Percentiles rank a stretch among this genome's conserved stretches.
Conservation (phyloP, 805 yeast species). For the Ogataea zsoltii region DNA sequence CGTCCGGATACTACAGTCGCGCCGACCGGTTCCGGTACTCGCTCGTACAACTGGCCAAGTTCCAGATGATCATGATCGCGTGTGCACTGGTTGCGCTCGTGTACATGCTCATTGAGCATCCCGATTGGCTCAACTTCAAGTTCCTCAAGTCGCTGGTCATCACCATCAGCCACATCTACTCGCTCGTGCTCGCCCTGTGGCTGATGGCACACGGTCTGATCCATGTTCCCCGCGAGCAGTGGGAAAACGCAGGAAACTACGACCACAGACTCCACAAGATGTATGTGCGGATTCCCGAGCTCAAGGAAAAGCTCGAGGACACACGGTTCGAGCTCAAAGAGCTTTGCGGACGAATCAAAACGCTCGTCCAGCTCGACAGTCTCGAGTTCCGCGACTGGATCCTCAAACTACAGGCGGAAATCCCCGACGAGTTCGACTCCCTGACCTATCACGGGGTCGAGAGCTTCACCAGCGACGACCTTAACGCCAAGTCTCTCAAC, state of each 20-base stretch:
- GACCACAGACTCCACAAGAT: conserved; percentile 30
- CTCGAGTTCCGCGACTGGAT: conserved; percentile 65
- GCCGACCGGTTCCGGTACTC: conserved; percentile 55
- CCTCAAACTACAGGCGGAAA: conserved; percentile 48
- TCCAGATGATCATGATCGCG: conserved; percentile 57
- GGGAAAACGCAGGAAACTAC: conserved; percentile 26
- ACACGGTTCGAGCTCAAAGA: conserved; percentile 63
- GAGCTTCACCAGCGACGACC: conserved; percentile 29
- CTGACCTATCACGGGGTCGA: conserved; percentile 28
- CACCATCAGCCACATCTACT: conserved; percentile 75
- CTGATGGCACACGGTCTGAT: conserved; percentile 82
- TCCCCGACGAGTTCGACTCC: conserved; percentile 39
- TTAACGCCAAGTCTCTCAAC: conserved; percentile 47
- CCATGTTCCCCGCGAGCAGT: conserved; percentile 54
- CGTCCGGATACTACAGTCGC: conserved; percentile 63
- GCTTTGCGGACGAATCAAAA: conserved; percentile 56
- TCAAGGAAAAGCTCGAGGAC: conserved; percentile 64
- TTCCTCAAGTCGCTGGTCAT: conserved; percentile 67
- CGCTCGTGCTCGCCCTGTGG: conserved; percentile 76
- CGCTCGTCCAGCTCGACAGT: conserved; percentile 48
- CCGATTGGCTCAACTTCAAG: conserved; percentile 36
- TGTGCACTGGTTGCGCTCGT: conserved; percentile 55
- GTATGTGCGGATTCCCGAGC: conserved; percentile 56
- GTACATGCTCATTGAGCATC: conserved; percentile 51
- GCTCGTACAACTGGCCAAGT: conserved; percentile 53